Base-by-base conservation (phyloP, 257 asterid genomes). In the Paulownia fortunei region DNA sequence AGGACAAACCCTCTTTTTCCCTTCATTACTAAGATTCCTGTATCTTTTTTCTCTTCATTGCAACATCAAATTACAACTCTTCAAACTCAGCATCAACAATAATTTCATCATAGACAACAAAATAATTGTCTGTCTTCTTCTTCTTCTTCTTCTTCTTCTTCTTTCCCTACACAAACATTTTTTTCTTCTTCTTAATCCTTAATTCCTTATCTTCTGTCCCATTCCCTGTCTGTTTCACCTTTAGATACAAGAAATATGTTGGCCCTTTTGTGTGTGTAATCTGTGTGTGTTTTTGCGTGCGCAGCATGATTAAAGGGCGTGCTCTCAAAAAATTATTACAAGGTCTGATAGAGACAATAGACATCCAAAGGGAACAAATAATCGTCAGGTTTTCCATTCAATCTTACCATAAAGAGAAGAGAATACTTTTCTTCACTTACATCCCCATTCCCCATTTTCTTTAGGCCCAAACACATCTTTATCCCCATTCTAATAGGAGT, bases 241-340 rank as follows among this genome's bases (percentile, higher is more conserved):
- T 77, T 16, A 32, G 19, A 54, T 44, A 55, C 81, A 67, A 66
- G 76, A 67, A 67, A 77, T 68, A 58, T 56, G 75, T 37, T 37
- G 41, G 42, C 36, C n/a, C 18, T 58, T 58, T 24, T 10, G 30
- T 12, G 63, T 32, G 52, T 49, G 75, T 61, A 44, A 7, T 52
- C 0, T 34, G 47, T 11, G 51, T 36, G 85, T 51, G 13, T 9
- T 23, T 60, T 47, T 77, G 82, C 65, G 77, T 78, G 82, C 66
- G 70, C 2, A 78, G 4, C 7, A 79, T 64, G 51, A 72, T 72
- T 64, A 49, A 59, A 65, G 16, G 72, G 79, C 76, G 69, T 80
- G 83, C 49, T 55, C 59, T 21, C 2, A 11, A 41, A 54, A 52
- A 73, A 73, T 73, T 73, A 79, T 73, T 73, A 65, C 73, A 12